Percentiles rank a stretch among this genome's conserved stretches.
Conservation (phyloP, 2,329 filamentous ascomycete genomes). For the Exserohilum rostratum region DNA sequence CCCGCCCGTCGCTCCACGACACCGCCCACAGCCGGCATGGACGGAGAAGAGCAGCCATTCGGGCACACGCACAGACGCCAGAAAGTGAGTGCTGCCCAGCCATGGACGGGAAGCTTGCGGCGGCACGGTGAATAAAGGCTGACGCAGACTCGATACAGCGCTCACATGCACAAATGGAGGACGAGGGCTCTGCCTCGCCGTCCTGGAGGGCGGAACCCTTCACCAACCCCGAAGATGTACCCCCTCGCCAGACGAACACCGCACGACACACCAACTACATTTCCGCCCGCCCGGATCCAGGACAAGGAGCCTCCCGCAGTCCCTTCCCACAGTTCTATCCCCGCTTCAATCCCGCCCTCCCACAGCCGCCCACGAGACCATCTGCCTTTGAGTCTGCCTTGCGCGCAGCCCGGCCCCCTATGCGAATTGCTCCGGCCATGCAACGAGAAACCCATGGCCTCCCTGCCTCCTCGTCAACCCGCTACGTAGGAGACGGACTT, state of each 20-base stretch:
- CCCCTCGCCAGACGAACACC: slow-evolving; percentile 1
- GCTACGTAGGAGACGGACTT: slow-evolving; percentile 59
- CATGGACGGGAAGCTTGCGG: slow-evolving; percentile 3
- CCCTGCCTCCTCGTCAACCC: too few relatives aligned
- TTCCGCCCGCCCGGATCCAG: too few relatives aligned
- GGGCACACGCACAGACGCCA: slow-evolving; percentile 43
- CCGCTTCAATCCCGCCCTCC: not conserved
- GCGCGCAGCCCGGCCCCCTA: slow-evolving; percentile 5
- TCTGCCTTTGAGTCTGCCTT: slow-evolving; percentile 5
- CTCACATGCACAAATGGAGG: slow-evolving; percentile 44
- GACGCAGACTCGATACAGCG: slow-evolving; percentile 33
- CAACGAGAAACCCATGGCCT: slow-evolving; percentile 11
- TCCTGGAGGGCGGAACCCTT: slow-evolving; percentile 21
- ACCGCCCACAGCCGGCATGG: slow-evolving; percentile 12
- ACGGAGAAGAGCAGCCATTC: slow-evolving; percentile 41
- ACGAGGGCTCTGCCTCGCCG: slow-evolving; percentile 32
- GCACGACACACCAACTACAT: too few relatives aligned
- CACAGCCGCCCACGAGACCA: not conserved
- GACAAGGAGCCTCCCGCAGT: too few relatives aligned
- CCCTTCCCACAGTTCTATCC: too few relatives aligned
- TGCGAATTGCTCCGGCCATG: too few relatives aligned
- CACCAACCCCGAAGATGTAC: not conserved
- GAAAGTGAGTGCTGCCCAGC: slow-evolving; percentile 36
- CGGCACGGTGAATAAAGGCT: slow-evolving; percentile 11
- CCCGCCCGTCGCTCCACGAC: slow-evolving; percentile 3